Evolutionary conservation across 768 basidiomycete species (phyloP).

Genomic region (Hygrocybe coccinea): DNA sequence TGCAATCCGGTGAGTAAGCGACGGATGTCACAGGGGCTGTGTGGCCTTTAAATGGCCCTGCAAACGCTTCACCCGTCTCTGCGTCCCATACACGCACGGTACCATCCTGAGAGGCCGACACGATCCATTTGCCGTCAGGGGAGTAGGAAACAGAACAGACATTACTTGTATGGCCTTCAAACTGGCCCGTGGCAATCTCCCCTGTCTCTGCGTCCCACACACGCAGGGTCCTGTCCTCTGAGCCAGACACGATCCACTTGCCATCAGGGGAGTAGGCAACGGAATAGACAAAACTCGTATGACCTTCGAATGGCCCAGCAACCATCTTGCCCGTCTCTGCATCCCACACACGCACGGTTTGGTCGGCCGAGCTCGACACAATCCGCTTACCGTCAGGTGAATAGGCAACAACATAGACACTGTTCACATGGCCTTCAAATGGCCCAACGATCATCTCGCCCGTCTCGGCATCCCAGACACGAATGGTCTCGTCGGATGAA

Average conservation of each 20-base stretch:
- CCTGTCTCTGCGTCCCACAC: slow-evolving; percentile 10
- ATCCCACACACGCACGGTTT: slow-evolving; percentile 38
- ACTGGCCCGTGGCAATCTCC: no score
- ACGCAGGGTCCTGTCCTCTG: slow-evolving; percentile 12
- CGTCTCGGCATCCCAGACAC: slow-evolving; percentile 19
- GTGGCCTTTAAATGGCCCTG: slow-evolving; percentile 54
- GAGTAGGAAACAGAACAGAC: slow-evolving; percentile 23
- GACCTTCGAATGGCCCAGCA: slow-evolving; percentile 47
- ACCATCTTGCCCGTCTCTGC: neutral
- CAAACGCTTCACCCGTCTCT: no score
- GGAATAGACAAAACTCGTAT: slow-evolving; percentile 52
- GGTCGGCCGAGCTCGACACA: slow-evolving; percentile 45
- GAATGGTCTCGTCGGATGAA: slow-evolving; percentile 47
- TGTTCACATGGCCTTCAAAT: slow-evolving; percentile 71
- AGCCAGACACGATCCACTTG: slow-evolving; percentile 19
- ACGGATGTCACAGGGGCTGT: slow-evolving; percentile 47
- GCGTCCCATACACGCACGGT: slow-evolving; percentile 15
- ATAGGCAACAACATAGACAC: slow-evolving; percentile 30
- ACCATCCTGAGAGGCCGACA: slow-evolving; percentile 17
- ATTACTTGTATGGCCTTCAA: slow-evolving; percentile 74
- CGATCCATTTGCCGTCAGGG: slow-evolving; percentile 20
- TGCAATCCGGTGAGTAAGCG: slow-evolving; percentile 24
- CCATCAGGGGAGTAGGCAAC: slow-evolving; percentile 26
- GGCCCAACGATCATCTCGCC: no score
- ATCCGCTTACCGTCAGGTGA: slow-evolving; percentile 24